Conservation (phyloP, 345 rosid genomes). For the Lagerstroemia speciosa region DNA sequence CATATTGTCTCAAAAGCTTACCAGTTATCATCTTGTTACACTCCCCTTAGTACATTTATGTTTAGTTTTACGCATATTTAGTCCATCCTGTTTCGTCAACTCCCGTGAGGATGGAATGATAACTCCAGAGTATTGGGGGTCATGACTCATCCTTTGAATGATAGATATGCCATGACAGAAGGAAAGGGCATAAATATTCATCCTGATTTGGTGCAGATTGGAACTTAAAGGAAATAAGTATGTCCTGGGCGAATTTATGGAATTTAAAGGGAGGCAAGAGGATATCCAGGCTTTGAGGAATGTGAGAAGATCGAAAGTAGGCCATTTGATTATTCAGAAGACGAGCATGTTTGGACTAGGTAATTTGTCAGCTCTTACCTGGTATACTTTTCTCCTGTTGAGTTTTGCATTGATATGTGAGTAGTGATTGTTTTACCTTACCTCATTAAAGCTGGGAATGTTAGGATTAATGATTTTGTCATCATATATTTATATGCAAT, state of each 20-base stretch:
- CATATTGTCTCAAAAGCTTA: neutral
- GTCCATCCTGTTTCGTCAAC: neutral
- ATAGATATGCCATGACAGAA: neutral
- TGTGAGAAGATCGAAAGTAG: slow-evolving; percentile 75
- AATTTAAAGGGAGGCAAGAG: slow-evolving; percentile 80
- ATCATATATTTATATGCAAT: neutral
- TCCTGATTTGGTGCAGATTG: slow-evolving; percentile 36
- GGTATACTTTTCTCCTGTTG: neutral
- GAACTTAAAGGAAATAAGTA: slow-evolving; percentile 71
- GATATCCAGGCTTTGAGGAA: slow-evolving; percentile 45
- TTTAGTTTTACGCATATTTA: neutral
- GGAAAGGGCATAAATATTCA: neutral
- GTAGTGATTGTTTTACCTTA: neutral
- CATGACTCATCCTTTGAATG: neutral
- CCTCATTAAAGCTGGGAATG: neutral
- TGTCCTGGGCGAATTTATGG: slow-evolving; percentile 76
- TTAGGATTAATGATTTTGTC: neutral
- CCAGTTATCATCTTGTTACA: neutral
- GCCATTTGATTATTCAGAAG: slow-evolving; percentile 54
- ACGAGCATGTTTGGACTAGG: slow-evolving; percentile 93
- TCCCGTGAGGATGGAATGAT: neutral
- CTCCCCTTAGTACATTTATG: neutral
- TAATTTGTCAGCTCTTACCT: slow-evolving; percentile 18
- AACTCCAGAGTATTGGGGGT: neutral
- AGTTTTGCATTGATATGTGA: neutral